Evolutionary conservation across 108 stramenopile genomes (phyloP).

Genomic region (Chaetoceros muelleri): DNA sequence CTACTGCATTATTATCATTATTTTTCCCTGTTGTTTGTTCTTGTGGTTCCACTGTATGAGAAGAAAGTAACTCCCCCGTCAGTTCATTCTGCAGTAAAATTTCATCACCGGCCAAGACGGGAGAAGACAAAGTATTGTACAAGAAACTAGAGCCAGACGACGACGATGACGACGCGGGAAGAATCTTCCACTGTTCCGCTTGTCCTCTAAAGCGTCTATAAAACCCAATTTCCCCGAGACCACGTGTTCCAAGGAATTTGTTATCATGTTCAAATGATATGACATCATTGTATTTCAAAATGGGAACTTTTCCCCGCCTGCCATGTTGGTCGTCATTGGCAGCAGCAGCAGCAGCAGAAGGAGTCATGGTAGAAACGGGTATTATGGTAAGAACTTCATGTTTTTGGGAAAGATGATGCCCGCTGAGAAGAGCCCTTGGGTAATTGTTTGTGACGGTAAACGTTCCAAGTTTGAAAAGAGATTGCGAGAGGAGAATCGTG

Average conservation of each 20-base stretch:
- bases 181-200: not conserved
- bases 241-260: not conserved
- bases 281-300: not conserved
- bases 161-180: slow-evolving; percentile 1
- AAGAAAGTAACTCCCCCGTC: not conserved
- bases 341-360: too few species aligned
- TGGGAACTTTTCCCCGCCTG: too few species aligned
- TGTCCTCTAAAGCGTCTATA: not conserved
- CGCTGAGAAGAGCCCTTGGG: not conserved
- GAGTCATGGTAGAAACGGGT: too few species aligned
- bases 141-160: slow-evolving; percentile 1
- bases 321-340: not conserved
- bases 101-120: not conserved
- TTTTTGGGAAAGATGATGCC: not conserved
- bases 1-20: too few species aligned
- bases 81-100: not conserved
- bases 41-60: not conserved
- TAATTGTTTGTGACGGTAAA: not conserved
- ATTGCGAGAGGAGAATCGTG: not conserved
- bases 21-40: not conserved
- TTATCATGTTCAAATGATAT: not conserved
- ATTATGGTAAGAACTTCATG: not conserved
- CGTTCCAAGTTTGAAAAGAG: not conserved
- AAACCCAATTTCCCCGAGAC: not conserved
- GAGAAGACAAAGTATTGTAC: too few species aligned